phyloP scores from a whole-genome alignment of 176 grass and related monocot species.

The Triticum urartu region DNA sequence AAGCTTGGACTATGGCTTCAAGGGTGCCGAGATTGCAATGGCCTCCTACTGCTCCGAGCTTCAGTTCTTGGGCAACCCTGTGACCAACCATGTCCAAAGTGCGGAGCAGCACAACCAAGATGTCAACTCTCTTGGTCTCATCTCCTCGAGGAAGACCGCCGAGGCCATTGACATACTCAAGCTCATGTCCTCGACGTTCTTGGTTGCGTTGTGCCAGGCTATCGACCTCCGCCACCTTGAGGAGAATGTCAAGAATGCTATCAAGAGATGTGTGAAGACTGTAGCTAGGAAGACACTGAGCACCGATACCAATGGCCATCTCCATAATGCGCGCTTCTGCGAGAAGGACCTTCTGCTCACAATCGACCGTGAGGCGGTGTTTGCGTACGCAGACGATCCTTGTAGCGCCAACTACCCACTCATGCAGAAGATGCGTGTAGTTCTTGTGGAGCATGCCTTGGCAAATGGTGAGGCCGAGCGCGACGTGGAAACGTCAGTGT shows the following conservation, averaged over 20 bases:
- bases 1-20: constrained; percentile 91
- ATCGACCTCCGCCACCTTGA: constrained; percentile 72
- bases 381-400: constrained; percentile 64
- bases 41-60: constrained; percentile 89
- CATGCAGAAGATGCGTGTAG: constrained; percentile 64
- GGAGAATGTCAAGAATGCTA: constrained; percentile 63
- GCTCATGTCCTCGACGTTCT: constrained; percentile 89
- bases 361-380: constrained; percentile 68
- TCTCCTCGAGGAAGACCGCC: constrained; percentile 80
- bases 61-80: constrained; percentile 82
- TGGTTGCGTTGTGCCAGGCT: constrained; percentile 74
- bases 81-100: constrained; percentile 92
- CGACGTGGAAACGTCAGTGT: constrained; percentile 49
- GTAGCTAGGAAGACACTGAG: constrained; percentile 59
- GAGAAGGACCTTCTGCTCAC: constrained; percentile 65
- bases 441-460: constrained; percentile 58
- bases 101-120: constrained; percentile 95
- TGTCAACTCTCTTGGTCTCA: constrained; percentile 85
- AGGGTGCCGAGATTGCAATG: constrained; percentile 93
- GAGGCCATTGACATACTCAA: constrained; percentile 83
- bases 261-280: constrained; percentile 49
- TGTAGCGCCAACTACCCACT: constrained; percentile 65
- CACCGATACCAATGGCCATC: constrained; percentile 33
- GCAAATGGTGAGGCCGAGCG: constrained; percentile 53
- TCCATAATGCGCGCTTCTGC: constrained; percentile 57